Conservation (phyloP, 2,329 filamentous ascomycete genomes). For the Cytospora leucostoma region DNA sequence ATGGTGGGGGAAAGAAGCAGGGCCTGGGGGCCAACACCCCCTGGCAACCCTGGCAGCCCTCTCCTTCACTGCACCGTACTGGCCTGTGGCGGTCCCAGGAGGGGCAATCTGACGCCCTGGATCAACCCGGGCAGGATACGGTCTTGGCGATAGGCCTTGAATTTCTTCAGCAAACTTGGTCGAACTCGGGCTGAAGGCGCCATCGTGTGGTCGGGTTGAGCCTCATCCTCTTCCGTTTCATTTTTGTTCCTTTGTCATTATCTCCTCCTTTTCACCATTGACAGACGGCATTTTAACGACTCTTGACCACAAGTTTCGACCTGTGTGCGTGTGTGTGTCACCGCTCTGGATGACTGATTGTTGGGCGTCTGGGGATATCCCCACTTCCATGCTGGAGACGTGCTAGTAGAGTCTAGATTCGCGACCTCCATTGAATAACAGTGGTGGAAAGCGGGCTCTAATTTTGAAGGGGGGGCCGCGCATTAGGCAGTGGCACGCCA, state of each 20-base stretch:
- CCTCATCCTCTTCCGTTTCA: slow-evolving; percentile 6
- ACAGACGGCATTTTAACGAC: not conserved
- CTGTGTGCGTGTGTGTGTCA: not conserved
- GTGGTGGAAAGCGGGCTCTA: too few relatives aligned
- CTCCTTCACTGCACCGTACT: not conserved
- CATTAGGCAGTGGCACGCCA: slow-evolving; percentile 8
- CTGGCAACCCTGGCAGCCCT: not conserved
- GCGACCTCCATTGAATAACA: too few relatives aligned
- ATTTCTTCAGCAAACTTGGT: not conserved
- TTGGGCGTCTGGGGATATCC: slow-evolving; percentile 14
- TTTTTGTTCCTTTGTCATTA: not conserved
- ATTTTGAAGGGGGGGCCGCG: too few relatives aligned
- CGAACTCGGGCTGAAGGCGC: not conserved
- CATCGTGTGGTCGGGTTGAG: slow-evolving; percentile 15
- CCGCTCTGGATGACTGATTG: not conserved
- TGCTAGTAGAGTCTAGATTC: slow-evolving; percentile 3
- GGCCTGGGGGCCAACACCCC: not conserved
- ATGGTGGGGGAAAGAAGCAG: slow-evolving; percentile 15
- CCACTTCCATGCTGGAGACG: slow-evolving; percentile 22
- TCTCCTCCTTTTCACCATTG: not conserved
- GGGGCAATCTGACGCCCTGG: not conserved
- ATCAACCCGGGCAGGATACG: not conserved
- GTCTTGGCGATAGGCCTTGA: slow-evolving; percentile 21
- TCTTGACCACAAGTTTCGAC: not conserved
- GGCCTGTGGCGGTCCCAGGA: not conserved